Evolutionary conservation across 768 basidiomycete species (phyloP), one percentile per base, ranked within the genome.

Genomic region (Sarcodon aspratus): DNA sequence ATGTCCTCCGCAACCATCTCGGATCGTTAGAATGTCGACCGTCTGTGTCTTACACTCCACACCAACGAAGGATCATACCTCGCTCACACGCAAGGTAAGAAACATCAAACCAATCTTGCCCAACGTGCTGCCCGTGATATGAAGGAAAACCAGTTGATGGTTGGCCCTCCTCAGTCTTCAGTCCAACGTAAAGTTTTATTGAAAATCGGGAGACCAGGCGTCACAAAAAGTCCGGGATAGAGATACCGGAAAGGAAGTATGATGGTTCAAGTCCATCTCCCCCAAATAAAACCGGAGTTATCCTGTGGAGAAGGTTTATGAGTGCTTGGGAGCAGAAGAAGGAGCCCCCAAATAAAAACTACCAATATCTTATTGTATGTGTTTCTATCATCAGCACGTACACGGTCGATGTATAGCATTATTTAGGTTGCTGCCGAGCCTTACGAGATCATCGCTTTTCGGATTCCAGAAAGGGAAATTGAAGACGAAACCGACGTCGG

Each of bases 31-130:
- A 98, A 79, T 99, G 96, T 71, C 89, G 94, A 59, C 78, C n/a
- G n/a, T n/a, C n/a, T 99, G 31, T 98, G 96, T 65, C 70, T 99
- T 44, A 99, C 96, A 0, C 77, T 99, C 9, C 96, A 99, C 68
- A 97, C 95, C n/a, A 98, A 98, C 59, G 96, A 99, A 68, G 96
- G 96, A 15, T 96, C 94, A 11, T 97, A 98, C 64, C 85, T 99
- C 44, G 96, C 96, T 0, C 96, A 99, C 59, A 99, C 96, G 0
- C 96, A 98, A 70, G 96, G 96, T 17, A 99, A 98, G 72, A 99
- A 98, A 63, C 96, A 98, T 63, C 96, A 98, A 64, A 98, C 94
- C 3, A 98, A 98, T 63, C 80, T 99, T 46, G 96, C 96, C 12
- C 80, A 96, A 36, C 85, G 96, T 55, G 96, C 96, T 0, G 95